Base-by-base conservation (phyloP, 2,329 filamentous ascomycete species). In the Phaeomoniella chlamydospora region DNA sequence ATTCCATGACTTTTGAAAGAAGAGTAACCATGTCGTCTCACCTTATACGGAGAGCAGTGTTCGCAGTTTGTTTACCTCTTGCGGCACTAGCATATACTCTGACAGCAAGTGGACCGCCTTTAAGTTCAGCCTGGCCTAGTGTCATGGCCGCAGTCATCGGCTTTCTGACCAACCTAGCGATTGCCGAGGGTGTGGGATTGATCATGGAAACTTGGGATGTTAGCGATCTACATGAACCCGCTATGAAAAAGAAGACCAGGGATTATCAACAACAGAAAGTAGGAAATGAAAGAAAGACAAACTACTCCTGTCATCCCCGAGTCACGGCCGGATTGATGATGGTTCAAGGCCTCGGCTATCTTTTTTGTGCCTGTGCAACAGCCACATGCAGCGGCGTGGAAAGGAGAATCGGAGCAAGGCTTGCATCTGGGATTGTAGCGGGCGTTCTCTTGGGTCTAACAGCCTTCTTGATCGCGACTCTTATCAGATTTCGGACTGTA, bases 201-300 rank as follows among this genome's bases (percentile, higher is more conserved):
- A 70, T 86, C 50, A 86, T 87, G 80, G 80, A 86, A 50, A 77
- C 76, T 0, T 87, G 79, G 52, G 82, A 87, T 51, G 81, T 76
- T n/a, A 83, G 77, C 29, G 82, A 87, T 52, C 63, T 87, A 3
- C 79, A 81, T 45, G 74, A 78, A 2, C 9, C 9, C n/a, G 9
- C n/a, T 26, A 80, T 69, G 4, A 70, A 71, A 18, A 63, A 64
- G 12, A 64, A 64, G n/a, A 49, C 64, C 45, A 37, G 49, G 4
- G 39, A 44, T 4, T 56, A 59, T 18, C 51, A 57, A 13, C 51
- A 60, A 19, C 64, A 70, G 33, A 57, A 70, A 22, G n/a, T n/a
- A n/a, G n/a, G n/a, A n/a, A n/a, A n/a, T n/a, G n/a, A n/a, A n/a
- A n/a, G n/a, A n/a, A n/a, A 6, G 6, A 84, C 74, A 9, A 83